Base-by-base conservation (phyloP, 257 asterid genomes). In the Solanum chilense region DNA sequence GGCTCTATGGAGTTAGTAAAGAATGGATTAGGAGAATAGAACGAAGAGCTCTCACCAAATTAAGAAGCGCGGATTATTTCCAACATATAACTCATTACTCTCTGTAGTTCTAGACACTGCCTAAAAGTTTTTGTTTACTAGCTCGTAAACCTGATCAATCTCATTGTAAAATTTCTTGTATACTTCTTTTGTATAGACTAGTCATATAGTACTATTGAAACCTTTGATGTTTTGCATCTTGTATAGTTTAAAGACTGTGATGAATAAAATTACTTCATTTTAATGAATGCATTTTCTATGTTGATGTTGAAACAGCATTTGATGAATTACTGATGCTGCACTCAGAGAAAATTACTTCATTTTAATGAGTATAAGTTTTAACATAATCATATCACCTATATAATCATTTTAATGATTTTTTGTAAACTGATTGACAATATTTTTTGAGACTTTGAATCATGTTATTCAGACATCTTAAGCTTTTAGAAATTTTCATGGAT, bases 1-100 rank as follows among this genome's bases (percentile, higher is more conserved):
- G 89, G 89, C 92, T 87, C 75, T 90, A 87, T 80, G 35, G 92
- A 83, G 98, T 96, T 85, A 96, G 98, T 93, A 96, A 96, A 94
- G 99, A 96, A 91, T 94, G 99, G 99, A 92, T 95, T 88, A 92
- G 98, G 73, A 94, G 90, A 91, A 91, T 95, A 88, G 97, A 96
- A 88, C 91, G 89, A 70, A 33, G 89, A 35, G 99, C 98, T 90
- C 90, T 96, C 74, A 77, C 91, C 16, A 94, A 94, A 88, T 60
- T 94, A 88, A 92, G 94, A 85, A 90, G 78, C 49, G 89, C 88
- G 74, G 90, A 92, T 74, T 86, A 90, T 33, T 91, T 91, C 70
- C 88, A 89, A 86, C 84, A 89, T 89, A 89, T 93, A 93, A 91
- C 69, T 81, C 69, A 81, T 49, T 81, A 81, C 69, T 81, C 85